Percentiles rank a stretch among this genome's conserved stretches.
Evolutionary conservation across 345 rosid genomes (phyloP).

Genomic region (Eucalyptus cloeziana): DNA sequence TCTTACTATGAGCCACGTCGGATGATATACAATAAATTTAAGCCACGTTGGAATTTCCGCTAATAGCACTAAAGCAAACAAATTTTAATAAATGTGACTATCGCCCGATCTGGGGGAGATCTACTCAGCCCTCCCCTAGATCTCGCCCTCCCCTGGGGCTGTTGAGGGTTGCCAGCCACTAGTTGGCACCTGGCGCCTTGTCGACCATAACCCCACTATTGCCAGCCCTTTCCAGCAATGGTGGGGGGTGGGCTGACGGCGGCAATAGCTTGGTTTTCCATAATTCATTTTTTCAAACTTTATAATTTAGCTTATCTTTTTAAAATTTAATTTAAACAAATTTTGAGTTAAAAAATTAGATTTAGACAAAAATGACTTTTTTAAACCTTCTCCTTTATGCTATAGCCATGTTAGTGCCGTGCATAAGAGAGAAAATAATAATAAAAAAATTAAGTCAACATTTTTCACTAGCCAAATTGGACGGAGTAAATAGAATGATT

Average conservation of each 20-base stretch:
- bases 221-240: neutral
- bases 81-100: no score
- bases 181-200: neutral
- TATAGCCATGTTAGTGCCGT: neutral
- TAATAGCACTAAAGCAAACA: no score
- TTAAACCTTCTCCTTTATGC: neutral
- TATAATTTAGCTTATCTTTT: no score
- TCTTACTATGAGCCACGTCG: neutral
- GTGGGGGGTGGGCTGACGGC: neutral
- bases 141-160: no score
- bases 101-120: no score
- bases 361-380: no score
- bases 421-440: neutral
- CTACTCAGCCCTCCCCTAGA: no score
- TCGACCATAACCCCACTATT: neutral
- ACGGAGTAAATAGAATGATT: neutral
- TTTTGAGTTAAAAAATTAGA: neutral
- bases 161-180: neutral
- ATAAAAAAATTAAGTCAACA: no score
- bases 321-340: no score
- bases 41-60: neutral
- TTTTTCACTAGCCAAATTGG: neutral
- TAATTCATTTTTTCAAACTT: neutral
- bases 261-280: neutral
- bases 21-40: neutral